phyloP scores from a whole-genome alignment of 2,329 filamentous ascomycete genomes.

The Pyricularia pennisetigena region DNA sequence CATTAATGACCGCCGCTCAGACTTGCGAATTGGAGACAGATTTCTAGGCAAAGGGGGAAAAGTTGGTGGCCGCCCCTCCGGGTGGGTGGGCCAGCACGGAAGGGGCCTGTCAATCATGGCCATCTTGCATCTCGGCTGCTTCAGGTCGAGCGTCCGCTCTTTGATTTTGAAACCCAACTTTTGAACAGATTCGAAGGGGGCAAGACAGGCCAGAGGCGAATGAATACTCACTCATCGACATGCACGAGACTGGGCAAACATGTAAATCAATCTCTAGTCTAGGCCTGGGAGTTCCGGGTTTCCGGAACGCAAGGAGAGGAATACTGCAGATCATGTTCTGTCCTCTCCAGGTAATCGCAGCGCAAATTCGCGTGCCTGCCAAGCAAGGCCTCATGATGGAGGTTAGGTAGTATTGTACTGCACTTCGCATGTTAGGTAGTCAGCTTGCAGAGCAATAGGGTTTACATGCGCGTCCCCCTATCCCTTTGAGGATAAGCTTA shows the following conservation, averaged over 20 bases:
- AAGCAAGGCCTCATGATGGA: background rate
- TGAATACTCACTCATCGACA: background rate
- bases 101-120: background rate
- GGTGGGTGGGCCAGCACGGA: background rate
- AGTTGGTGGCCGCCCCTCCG: background rate
- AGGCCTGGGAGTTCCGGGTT: background rate
- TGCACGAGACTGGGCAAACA: background rate
- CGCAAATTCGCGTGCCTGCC: background rate
- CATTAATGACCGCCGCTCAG: background rate
- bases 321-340: background rate
- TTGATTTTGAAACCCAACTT: background rate
- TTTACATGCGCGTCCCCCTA: background rate
- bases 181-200: background rate
- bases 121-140: background rate
- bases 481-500: background rate
- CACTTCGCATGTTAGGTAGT: background rate
- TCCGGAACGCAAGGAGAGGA: background rate
- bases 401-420: background rate
- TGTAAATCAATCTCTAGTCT: background rate
- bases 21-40: background rate
- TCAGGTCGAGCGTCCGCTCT: background rate
- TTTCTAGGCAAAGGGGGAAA: background rate
- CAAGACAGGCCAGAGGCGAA: background rate
- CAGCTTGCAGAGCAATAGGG: background rate
- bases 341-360: background rate